A percentile compares a stretch with the other conserved stretches of the same genome.
These are phyloP conservation scores for Tulasnella sp. DNA, from an alignment of 768 basidiomycete genomes.

Conservation along the genomic window DNA sequence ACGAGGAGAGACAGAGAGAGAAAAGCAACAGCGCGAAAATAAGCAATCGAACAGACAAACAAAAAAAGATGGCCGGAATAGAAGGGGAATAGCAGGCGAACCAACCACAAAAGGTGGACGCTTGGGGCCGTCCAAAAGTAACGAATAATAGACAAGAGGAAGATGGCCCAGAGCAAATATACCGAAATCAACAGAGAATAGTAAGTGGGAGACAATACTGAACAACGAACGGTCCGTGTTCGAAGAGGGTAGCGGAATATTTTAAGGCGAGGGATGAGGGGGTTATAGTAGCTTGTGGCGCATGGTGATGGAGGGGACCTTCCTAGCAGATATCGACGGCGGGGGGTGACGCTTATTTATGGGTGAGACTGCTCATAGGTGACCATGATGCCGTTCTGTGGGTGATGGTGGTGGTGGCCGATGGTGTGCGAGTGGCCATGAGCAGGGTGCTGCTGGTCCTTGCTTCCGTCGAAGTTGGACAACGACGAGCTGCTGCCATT, in stretches of 20 bases:
- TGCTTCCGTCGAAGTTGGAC: slow-evolving; percentile 22
- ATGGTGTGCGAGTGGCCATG: slow-evolving; percentile 10
- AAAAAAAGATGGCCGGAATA: background rate
- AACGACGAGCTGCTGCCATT: slow-evolving; percentile 11
- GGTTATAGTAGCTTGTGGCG: background rate
- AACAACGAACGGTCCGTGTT: slow-evolving; percentile 19
- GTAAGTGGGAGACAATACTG: slow-evolving; percentile 8
- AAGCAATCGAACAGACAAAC: background rate
- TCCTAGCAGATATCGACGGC: too few species aligned
- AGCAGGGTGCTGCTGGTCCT: slow-evolving; percentile 3
- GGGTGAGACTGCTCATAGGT: slow-evolving; percentile 17
- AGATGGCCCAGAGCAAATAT: slow-evolving; percentile 7
- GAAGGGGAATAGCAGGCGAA: slow-evolving; percentile 10
- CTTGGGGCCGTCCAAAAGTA: slow-evolving; percentile 19
- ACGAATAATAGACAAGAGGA: slow-evolving; percentile 19
- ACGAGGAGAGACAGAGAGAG: slow-evolving; percentile 11
- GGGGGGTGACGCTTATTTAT: slow-evolving; percentile 4
- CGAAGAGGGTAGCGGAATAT: background rate
- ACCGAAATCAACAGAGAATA: slow-evolving; percentile 7
- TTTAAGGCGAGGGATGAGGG: background rate
- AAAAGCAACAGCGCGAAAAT: background rate
- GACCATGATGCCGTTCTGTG: slow-evolving; percentile 13
- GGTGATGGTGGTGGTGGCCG: slow-evolving; percentile 16
- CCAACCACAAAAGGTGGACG: slow-evolving; percentile 7
- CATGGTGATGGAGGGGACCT: background rate